Conservation (phyloP, 2,329 filamentous ascomycete genomes). For the Drechslerella stenobrocha region DNA sequence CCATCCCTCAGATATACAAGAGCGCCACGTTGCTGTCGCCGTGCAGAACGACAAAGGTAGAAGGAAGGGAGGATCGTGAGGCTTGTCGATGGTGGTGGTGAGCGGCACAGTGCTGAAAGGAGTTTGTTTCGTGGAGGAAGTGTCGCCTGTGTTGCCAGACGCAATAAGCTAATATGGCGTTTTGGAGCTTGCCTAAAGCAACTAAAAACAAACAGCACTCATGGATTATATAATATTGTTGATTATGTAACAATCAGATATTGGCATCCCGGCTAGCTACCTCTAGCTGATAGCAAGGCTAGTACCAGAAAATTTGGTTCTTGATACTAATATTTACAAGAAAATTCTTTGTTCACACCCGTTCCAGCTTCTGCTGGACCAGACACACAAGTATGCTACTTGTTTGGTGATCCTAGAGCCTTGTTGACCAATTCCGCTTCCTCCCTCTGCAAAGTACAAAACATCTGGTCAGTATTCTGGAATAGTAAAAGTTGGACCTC, state of each 20-base stretch:
- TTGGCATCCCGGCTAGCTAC: background rate
- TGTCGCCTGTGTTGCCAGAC: background rate
- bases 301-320: background rate
- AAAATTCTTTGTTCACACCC: too few species aligned
- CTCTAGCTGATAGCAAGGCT: too few species aligned
- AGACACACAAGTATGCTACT: too few species aligned
- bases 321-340: conserved; percentile 7
- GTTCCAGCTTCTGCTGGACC: too few species aligned
- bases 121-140: background rate
- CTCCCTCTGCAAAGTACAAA: conserved; percentile 17
- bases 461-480: conserved; percentile 4
- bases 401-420: conserved; percentile 22
- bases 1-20: conserved; percentile 62
- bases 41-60: conserved; percentile 2
- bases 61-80: background rate
- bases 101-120: background rate
- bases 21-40: background rate
- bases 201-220: too few species aligned
- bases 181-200: background rate
- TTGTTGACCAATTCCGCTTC: conserved; percentile 36
- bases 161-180: background rate
- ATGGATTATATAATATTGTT: too few species aligned
- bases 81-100: background rate
- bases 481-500: background rate
- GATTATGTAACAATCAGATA: too few species aligned